These are phyloP conservation scores for Arthrinium phaeospermum DNA, from an alignment of 2,329 filamentous ascomycete genomes.

Conservation along the genomic window DNA sequence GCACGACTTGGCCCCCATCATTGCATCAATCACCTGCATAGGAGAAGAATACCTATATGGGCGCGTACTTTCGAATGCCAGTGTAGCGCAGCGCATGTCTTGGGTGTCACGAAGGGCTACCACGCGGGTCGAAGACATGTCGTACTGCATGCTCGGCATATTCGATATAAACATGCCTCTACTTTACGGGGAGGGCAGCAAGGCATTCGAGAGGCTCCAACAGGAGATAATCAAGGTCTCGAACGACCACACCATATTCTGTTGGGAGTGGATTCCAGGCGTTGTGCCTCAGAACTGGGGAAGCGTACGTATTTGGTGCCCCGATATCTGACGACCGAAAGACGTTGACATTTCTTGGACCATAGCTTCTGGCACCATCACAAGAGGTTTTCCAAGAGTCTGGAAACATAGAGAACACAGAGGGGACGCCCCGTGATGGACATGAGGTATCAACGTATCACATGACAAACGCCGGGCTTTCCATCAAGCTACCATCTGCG, in stretches of 20 bases:
- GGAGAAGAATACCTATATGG: conserved; percentile 28
- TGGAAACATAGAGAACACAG: background rate
- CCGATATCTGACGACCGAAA: no score
- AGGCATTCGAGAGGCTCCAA: background rate
- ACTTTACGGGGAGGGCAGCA: background rate
- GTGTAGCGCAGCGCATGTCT: background rate
- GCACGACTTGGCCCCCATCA: conserved; percentile 23
- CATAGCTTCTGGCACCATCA: background rate
- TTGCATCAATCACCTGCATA: conserved; percentile 22
- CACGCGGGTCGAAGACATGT: background rate
- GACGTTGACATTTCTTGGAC: background rate
- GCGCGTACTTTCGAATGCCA: conserved; percentile 26
- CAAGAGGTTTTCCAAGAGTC: background rate
- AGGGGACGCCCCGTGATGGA: no score
- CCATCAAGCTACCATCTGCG: background rate
- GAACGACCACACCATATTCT: background rate
- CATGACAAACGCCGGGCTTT: background rate
- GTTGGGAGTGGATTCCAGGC: background rate
- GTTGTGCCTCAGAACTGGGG: background rate
- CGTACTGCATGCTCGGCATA: conserved; percentile 14
- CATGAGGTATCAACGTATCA: background rate
- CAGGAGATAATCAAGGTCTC: background rate
- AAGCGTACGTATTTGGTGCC: background rate
- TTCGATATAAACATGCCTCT: conserved; percentile 9
- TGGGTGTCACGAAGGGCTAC: background rate